Evolutionary conservation across 257 asterid species (phyloP), one percentile per base, ranked within the genome.

Genomic region (Pogostemon cablin): DNA sequence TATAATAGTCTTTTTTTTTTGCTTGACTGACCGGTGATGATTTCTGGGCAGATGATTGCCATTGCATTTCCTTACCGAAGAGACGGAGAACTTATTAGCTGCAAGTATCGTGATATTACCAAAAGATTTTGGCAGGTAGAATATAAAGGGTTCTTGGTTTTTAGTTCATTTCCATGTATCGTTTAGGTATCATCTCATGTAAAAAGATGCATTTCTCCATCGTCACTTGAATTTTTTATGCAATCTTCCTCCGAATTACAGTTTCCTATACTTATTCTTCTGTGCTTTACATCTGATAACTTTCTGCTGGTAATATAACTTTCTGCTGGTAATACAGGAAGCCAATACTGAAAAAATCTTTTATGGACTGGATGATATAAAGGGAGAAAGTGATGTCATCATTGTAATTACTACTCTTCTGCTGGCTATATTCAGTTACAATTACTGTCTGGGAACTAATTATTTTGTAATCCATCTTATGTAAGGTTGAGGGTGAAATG

Each of bases 401-500:
- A 93, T 93, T 78, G 99, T 93, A 87, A 85, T 55, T 59, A 37
- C 81, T 65, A 41, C 54, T 62, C 69, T 67, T 76, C 67, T 70
- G 38, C 79, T 75, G 54, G 55, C 63, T 74, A 7, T 66, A 41
- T 76, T 56, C 67, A 55, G 59, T 72, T 74, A 57, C 40, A 54
- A 20, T 70, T 15, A 80, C 34, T 65, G 34, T 62, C 71, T 52
- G 49, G 67, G 39, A 66, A 43, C 65, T 67, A 68, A 60, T 75
- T 54, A 20, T 63, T 57, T 59, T 56, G 35, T 71, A 6, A 63
- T 72, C 54, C 17, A 55, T 41, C 32, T 25, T 55, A 61, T 25
- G 32, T 70, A 60, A 93, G 99, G 99, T 93, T 81, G 99, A 93
- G 81, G 99, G 98, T 78, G 99, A 93, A 85, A 91, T 93, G 86